Evolutionary conservation across 2,329 filamentous ascomycete species (phyloP).

Genomic region (Calonectria honghensis): DNA sequence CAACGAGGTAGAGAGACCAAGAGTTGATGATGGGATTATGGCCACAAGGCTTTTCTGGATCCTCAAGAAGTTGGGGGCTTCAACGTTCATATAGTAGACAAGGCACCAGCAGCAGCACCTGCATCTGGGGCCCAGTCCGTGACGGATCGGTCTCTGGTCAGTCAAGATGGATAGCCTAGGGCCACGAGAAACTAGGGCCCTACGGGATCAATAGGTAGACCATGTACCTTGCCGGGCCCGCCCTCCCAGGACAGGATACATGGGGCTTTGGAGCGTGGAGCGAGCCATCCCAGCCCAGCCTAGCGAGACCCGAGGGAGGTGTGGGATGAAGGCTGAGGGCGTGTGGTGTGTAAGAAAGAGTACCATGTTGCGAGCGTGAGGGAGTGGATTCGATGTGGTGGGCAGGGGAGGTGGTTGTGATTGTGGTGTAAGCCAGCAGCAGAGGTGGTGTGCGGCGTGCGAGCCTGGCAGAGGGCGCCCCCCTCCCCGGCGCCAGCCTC

Average conservation of each 20-base stretch:
- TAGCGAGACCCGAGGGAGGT: conserved; percentile 39
- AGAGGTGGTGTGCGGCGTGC: conserved; percentile 32
- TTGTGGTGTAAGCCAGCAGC: conserved; percentile 18
- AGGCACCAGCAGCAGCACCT: conserved; percentile 52
- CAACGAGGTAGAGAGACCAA: conserved; percentile 22
- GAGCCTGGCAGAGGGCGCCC: conserved; percentile 35
- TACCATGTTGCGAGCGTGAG: conserved; percentile 17
- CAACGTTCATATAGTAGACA: conserved; percentile 57
- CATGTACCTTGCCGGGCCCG: conserved; percentile 40
- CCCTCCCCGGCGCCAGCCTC: conserved; percentile 41
- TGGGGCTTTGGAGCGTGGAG: conserved; percentile 41
- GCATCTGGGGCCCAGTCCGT: conserved; percentile 53
- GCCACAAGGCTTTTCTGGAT: conserved; percentile 48
- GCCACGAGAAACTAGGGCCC: conserved; percentile 45
- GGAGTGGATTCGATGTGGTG: conserved; percentile 24
- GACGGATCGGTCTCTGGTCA: conserved; percentile 52
- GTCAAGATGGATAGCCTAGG: conserved; percentile 43
- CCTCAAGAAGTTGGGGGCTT: conserved; percentile 49
- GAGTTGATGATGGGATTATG: conserved; percentile 34
- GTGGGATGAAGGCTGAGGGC: conserved; percentile 33
- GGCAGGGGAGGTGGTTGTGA: conserved; percentile 23
- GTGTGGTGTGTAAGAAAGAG: conserved; percentile 37
- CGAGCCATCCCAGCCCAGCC: conserved; percentile 39
- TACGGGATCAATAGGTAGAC: conserved; percentile 41
- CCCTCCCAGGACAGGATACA: conserved; percentile 47